A percentile compares a stretch with the other conserved stretches of the same genome.
Evolutionary conservation across 2,329 filamentous ascomycete genomes (phyloP).

Genomic region (Metarhizium guizhouense): DNA sequence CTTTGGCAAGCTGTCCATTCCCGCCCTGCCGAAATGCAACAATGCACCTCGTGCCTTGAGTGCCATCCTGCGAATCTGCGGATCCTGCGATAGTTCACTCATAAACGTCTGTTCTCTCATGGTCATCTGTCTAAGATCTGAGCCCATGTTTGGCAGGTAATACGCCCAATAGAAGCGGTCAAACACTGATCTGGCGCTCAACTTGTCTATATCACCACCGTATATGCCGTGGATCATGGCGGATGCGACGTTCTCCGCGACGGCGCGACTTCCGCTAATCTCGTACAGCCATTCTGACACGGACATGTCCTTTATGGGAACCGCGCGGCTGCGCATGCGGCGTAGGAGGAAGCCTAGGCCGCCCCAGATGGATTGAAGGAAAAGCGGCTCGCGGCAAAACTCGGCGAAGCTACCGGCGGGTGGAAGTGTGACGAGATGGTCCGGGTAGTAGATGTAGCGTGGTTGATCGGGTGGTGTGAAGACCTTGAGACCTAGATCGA

Average conservation of each 20-base stretch:
- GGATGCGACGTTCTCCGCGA: slow-evolving; percentile 67
- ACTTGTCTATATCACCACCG: slow-evolving; percentile 74
- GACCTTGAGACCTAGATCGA: slow-evolving; percentile 32
- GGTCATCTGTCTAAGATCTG: slow-evolving; percentile 35
- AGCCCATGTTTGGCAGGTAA: slow-evolving; percentile 16
- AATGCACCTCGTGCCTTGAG: slow-evolving; percentile 20
- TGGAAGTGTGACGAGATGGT: slow-evolving; percentile 44
- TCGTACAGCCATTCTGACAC: slow-evolving; percentile 27
- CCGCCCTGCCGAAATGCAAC: slow-evolving; percentile 34
- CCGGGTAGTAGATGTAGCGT: slow-evolving; percentile 82
- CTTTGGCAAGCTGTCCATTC: slow-evolving; percentile 53
- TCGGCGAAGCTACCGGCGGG: slow-evolving; percentile 17
- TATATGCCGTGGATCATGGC: slow-evolving; percentile 81
- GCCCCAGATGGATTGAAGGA: slow-evolving; percentile 20
- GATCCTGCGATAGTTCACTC: slow-evolving; percentile 17
- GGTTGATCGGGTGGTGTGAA: slow-evolving; percentile 35
- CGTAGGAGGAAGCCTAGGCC: slow-evolving; percentile 17
- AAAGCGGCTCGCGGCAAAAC: slow-evolving; percentile 23
- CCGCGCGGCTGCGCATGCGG: slow-evolving; percentile 10
- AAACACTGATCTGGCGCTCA: slow-evolving; percentile 60
- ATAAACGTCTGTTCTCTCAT: slow-evolving; percentile 20
- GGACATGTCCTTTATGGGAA: slow-evolving; percentile 22
- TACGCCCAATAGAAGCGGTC: slow-evolving; percentile 22
- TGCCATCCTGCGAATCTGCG: slow-evolving; percentile 21
- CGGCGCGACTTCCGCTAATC: slow-evolving; percentile 18